These are phyloP conservation scores for Fomitopsis serialis DNA, from an alignment of 768 basidiomycete species.

Conservation along the genomic window DNA sequence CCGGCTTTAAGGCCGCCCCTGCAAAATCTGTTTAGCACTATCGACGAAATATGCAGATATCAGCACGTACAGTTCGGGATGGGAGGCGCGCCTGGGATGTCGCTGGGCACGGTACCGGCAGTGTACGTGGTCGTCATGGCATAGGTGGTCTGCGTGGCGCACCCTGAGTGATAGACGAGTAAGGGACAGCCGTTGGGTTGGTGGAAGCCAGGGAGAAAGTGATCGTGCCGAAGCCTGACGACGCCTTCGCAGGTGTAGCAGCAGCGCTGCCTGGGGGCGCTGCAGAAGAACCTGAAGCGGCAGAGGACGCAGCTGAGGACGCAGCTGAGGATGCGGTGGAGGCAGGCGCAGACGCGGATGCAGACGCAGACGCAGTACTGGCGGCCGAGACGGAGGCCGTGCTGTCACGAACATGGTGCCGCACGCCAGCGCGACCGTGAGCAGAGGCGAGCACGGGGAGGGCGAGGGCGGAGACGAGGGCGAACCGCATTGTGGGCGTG, in stretches of 20 bases:
- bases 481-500: conserved; percentile 23
- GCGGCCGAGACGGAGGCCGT: conserved; percentile 5
- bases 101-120: conserved; percentile 33
- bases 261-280: not conserved
- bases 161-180: conserved; percentile 23
- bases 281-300: conserved; percentile 3
- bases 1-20: conserved; percentile 41
- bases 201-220: conserved; percentile 24
- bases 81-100: conserved; percentile 51
- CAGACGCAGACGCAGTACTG: not conserved
- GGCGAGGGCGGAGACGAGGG: conserved; percentile 23
- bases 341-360: conserved; percentile 14
- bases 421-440: conserved; percentile 19
- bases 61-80: conserved; percentile 43
- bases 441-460: conserved; percentile 39
- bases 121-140: conserved; percentile 28
- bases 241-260: not conserved
- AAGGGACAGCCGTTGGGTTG: conserved; percentile 31
- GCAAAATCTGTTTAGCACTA: not conserved
- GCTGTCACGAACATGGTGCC: conserved; percentile 21
- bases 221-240: conserved; percentile 13
- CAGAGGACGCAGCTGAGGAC: conserved; percentile 19
- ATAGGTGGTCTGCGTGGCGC: conserved; percentile 23
- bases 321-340: conserved; percentile 14
- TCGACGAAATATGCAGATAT: too few species aligned